Evolutionary conservation across 495 filamentous ascomycete genomes (phyloP).

Genomic region (Alectoria sarmentosa): DNA sequence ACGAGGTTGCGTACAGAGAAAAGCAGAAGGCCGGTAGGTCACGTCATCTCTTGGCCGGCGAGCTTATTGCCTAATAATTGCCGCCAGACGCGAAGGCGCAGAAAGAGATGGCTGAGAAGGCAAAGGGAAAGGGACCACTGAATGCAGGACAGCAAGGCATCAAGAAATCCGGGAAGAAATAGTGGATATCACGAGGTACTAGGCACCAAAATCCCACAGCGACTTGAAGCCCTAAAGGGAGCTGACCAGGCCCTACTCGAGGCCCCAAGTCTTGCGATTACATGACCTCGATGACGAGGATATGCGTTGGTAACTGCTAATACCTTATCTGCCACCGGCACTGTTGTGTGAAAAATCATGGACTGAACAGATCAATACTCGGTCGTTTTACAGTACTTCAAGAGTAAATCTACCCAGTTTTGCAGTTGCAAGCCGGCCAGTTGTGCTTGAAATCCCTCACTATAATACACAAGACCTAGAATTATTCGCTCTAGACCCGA

Average conservation of each 20-base stretch:
- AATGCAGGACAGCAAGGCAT: slow-evolving; percentile 76
- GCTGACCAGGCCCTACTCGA: neutral
- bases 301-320: neutral
- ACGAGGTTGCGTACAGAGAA: slow-evolving; percentile 66
- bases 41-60: neutral
- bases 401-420: neutral
- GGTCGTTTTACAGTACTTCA: neutral
- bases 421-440: neutral
- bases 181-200: slow-evolving; percentile 18
- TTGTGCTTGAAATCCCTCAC: neutral
- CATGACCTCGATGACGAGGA: too few species aligned
- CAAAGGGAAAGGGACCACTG: slow-evolving; percentile 51
- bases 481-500: neutral
- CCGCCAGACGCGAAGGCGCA: slow-evolving; percentile 65
- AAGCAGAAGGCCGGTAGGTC: slow-evolving; percentile 65
- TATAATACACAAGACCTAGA: slow-evolving; percentile 3
- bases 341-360: neutral
- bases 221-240: neutral
- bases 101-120: slow-evolving; percentile 63
- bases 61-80: neutral
- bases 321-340: neutral
- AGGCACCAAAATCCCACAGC: neutral
- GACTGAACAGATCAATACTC: neutral
- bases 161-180: slow-evolving; percentile 91
- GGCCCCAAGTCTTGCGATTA: neutral